A percentile compares a stretch with the other conserved stretches of the same genome.
Conservation (phyloP, 805 yeast genomes). For the Saturnispora besseyi region DNA sequence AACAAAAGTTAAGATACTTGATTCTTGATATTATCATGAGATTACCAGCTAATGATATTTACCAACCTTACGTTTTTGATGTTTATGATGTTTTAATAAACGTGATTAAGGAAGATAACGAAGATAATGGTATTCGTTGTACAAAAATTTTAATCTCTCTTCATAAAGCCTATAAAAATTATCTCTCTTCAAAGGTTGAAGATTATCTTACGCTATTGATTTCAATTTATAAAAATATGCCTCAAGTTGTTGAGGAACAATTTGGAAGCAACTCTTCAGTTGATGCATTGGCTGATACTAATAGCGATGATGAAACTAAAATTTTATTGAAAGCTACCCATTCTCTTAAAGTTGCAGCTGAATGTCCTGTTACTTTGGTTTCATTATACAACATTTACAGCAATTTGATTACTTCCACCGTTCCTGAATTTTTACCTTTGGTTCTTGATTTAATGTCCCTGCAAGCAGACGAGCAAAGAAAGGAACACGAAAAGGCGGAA, state of each 20-base stretch:
- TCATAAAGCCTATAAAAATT: slow-evolving; percentile 73
- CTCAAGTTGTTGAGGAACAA: slow-evolving; percentile 59
- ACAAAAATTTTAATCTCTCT: slow-evolving; percentile 79
- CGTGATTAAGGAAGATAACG: slow-evolving; percentile 71
- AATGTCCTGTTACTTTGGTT: slow-evolving; percentile 96
- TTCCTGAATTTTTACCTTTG: slow-evolving; percentile 73
- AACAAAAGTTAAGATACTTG: slow-evolving; percentile 69
- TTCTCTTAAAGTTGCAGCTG: slow-evolving; percentile 88
- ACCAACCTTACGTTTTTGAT: slow-evolving; percentile 57
- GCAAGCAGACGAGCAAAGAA: slow-evolving; percentile 75
- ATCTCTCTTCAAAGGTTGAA: slow-evolving; percentile 60
- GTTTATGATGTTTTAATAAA: slow-evolving; percentile 52
- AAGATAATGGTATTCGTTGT: slow-evolving; percentile 88
- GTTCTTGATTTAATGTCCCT: slow-evolving; percentile 64
- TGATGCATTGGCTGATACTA: neutral
- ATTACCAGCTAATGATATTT: slow-evolving; percentile 71
- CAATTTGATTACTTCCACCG: slow-evolving; percentile 56
- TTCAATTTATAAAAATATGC: slow-evolving; percentile 71
- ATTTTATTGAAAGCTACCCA: slow-evolving; percentile 56
- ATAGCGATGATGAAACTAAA: slow-evolving; percentile 34
- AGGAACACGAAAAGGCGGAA: slow-evolving; percentile 51
- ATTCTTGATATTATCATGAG: slow-evolving; percentile 74
- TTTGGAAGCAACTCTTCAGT: slow-evolving; percentile 34
- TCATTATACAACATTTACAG: slow-evolving; percentile 84
- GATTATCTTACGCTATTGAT: slow-evolving; percentile 71